A percentile compares a stretch with the other conserved stretches of the same genome.
Conservation (phyloP, 371 early-diverging fungal genomes). For the Mucor racemosus region DNA sequence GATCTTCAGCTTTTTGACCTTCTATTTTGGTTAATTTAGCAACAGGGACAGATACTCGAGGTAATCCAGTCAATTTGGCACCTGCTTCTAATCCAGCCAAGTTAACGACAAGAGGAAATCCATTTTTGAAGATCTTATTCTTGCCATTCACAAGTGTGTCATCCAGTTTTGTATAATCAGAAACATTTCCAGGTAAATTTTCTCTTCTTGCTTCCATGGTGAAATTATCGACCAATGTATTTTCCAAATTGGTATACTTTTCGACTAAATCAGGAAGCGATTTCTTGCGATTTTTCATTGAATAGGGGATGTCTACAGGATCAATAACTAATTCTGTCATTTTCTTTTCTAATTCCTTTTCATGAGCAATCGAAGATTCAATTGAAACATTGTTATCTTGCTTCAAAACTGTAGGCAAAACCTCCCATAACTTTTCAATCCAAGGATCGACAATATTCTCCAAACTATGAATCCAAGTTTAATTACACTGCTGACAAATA, state of each 20-base stretch:
- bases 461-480: slow-evolving; percentile 47
- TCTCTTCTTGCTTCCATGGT: background rate
- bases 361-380: slow-evolving; percentile 17
- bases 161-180: slow-evolving; percentile 1
- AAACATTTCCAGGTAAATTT: slow-evolving; percentile 10
- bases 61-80: slow-evolving; percentile 67
- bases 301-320: slow-evolving; percentile 25
- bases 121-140: slow-evolving; percentile 11
- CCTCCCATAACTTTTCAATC: slow-evolving; percentile 86
- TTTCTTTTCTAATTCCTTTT: slow-evolving; percentile 29
- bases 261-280: slow-evolving; percentile 25
- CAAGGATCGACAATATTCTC: slow-evolving; percentile 92
- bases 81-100: slow-evolving; percentile 56
- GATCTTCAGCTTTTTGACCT: slow-evolving; percentile 13
- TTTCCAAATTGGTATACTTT: slow-evolving; percentile 34
- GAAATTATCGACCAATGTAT: slow-evolving; percentile 28
- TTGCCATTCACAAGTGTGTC: background rate
- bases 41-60: slow-evolving; percentile 61
- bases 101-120: slow-evolving; percentile 51
- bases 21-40: slow-evolving; percentile 38
- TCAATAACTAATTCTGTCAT: slow-evolving; percentile 26
- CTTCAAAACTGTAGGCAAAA: slow-evolving; percentile 56
- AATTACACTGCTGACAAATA: background rate
- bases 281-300: slow-evolving; percentile 29
- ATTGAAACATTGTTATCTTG: slow-evolving; percentile 19